Evolutionary conservation across 495 filamentous ascomycete species (phyloP).

Genomic region (Cercophora samala): DNA sequence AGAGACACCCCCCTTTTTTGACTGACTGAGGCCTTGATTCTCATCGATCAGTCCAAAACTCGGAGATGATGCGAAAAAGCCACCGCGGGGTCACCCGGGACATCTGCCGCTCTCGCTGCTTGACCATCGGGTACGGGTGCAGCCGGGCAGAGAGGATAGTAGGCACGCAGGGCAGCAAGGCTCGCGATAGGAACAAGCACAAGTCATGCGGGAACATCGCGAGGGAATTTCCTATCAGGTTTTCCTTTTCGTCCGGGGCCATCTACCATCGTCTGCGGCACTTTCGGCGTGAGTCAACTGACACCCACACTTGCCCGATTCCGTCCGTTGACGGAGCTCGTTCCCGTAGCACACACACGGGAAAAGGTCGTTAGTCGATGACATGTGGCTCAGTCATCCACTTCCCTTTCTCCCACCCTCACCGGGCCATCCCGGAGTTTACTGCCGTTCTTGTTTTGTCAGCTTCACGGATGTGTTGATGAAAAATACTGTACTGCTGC

Average conservation of each 20-base stretch:
- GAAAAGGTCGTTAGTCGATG: slow-evolving; percentile 1
- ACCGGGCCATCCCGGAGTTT: slow-evolving; percentile 10
- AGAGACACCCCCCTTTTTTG: not conserved
- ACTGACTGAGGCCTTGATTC: not conserved
- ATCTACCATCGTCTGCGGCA: slow-evolving; percentile 2
- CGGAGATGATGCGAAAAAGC: not conserved
- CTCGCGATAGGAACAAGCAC: not conserved
- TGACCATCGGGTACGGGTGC: not conserved
- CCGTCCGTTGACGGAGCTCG: not conserved
- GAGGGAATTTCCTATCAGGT: not conserved
- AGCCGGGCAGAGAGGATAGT: not conserved
- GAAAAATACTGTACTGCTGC: not conserved
- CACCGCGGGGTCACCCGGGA: not conserved
- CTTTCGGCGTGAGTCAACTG: slow-evolving; percentile 13
- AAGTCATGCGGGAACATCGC: not conserved
- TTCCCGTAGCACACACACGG: not conserved
- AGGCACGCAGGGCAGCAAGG: not conserved
- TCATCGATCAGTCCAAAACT: not conserved
- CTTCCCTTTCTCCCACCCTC: not conserved
- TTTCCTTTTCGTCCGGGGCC: not conserved
- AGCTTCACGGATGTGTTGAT: not conserved
- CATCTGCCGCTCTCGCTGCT: not conserved
- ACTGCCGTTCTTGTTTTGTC: not conserved
- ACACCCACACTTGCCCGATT: not conserved
- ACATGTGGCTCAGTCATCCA: slow-evolving; percentile 13